These are phyloP conservation scores for Daldinia concentrica DNA, from an alignment of 495 filamentous ascomycete species.

Conservation along the genomic window DNA sequence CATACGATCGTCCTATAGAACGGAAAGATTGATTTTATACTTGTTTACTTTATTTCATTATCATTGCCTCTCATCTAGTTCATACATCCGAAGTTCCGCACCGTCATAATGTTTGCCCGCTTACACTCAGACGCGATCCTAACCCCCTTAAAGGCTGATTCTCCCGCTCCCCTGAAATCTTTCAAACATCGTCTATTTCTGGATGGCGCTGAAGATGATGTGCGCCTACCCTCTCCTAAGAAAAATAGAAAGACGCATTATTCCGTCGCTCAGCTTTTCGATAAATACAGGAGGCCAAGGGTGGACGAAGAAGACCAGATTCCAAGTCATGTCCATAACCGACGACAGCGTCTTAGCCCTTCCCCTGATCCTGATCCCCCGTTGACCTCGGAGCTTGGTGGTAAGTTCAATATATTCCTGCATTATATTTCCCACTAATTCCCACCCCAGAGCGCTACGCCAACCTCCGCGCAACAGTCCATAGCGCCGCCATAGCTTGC, in stretches of 20 bases:
- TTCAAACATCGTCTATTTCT: constrained; percentile 24
- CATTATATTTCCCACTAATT: constrained; percentile 1
- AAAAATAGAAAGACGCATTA: constrained; percentile 24
- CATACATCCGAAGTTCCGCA: not conserved
- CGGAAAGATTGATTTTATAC: not conserved
- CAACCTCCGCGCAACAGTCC: constrained; percentile 24
- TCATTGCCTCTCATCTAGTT: not conserved
- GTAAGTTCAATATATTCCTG: constrained; percentile 18
- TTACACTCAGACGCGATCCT: constrained; percentile 11
- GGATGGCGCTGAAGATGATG: constrained; percentile 24
- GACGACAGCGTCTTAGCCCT: constrained; percentile 17
- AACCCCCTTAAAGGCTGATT: constrained; percentile 14
- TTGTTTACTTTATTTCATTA: not conserved
- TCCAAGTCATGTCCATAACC: not conserved
- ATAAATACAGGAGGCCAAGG: constrained; percentile 26
- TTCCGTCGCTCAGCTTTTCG: constrained; percentile 33
- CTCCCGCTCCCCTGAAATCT: not conserved
- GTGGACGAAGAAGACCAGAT: constrained; percentile 9
- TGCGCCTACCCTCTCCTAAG: constrained; percentile 22
- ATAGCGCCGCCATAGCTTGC: constrained; percentile 14
- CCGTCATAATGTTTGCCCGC: constrained; percentile 26
- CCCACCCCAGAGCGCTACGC: constrained; percentile 20
- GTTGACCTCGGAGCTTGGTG: constrained; percentile 22
- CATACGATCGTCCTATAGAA: not conserved
- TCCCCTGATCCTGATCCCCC: constrained; percentile 32